Evolutionary conservation across 2,329 filamentous ascomycete species (phyloP).

Genomic region (Ceratocystiopsis minuta): DNA sequence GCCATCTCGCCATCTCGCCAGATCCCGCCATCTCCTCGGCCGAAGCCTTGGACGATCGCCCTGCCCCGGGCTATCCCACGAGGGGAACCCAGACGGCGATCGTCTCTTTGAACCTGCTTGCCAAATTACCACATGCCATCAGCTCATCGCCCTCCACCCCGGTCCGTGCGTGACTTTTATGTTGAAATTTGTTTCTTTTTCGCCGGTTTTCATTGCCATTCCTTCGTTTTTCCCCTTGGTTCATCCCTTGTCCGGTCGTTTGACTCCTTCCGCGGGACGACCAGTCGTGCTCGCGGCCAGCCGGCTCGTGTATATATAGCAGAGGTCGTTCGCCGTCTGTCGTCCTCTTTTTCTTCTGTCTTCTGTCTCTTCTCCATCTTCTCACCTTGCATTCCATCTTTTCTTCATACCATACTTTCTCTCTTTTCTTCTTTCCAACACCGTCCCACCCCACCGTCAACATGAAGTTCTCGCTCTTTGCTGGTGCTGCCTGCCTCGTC

Average conservation of each 20-base stretch:
- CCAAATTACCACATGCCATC: too few relatives aligned
- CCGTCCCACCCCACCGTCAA: neutral
- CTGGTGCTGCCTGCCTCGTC: constrained; percentile 1
- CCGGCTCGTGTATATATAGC: neutral
- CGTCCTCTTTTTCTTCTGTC: neutral
- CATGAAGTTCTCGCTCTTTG: constrained; percentile 8
- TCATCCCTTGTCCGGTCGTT: neutral
- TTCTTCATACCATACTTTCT: neutral
- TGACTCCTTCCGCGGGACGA: too few relatives aligned
- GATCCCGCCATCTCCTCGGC: too few relatives aligned
- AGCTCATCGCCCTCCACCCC: too few relatives aligned
- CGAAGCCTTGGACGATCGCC: too few relatives aligned
- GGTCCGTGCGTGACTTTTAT: neutral
- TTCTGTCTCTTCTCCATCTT: neutral
- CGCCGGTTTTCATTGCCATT: neutral
- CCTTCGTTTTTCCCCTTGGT: neutral
- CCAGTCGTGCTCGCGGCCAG: too few relatives aligned
- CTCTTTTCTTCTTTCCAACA: neutral
- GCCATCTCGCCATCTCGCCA: too few relatives aligned
- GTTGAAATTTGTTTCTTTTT: neutral
- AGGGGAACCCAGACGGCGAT: too few relatives aligned
- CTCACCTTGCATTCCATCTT: neutral
- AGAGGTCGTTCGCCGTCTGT: neutral
- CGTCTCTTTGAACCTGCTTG: too few relatives aligned
- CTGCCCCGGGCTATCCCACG: too few relatives aligned